A percentile compares a stretch with the other conserved stretches of the same genome.
These are phyloP conservation scores for Diaporthe caulivora DNA, from an alignment of 2,329 filamentous ascomycete genomes.

Conservation along the genomic window DNA sequence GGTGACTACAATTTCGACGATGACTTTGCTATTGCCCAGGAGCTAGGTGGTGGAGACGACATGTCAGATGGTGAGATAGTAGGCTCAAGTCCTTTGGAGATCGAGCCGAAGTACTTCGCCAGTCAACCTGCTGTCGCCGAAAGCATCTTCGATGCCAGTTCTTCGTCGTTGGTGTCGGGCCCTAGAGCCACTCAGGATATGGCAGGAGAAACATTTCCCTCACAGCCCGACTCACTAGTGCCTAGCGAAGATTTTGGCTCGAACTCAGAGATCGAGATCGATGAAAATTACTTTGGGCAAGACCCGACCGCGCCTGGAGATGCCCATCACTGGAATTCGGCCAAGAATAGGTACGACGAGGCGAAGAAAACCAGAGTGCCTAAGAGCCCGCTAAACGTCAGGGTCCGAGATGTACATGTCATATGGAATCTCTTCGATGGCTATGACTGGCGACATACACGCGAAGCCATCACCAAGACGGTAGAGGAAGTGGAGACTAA, in stretches of 20 bases:
- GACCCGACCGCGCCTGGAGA: constrained; percentile 72
- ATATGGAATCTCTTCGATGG: constrained; percentile 99
- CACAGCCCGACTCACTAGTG: constrained; percentile 19
- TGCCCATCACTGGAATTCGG: constrained; percentile 85
- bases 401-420: constrained; percentile 87
- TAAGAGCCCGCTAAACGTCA: constrained; percentile 80
- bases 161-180: constrained; percentile 53
- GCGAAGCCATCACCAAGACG: constrained; percentile 87
- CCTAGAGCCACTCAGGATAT: constrained; percentile 55
- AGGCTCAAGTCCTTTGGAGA: constrained; percentile 49
- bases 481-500: constrained; percentile 89
- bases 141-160: constrained; percentile 60
- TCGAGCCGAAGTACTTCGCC: constrained; percentile 45
- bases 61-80: constrained; percentile 51
- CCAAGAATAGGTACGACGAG: constrained; percentile 79
- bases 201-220: constrained; percentile 27
- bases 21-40: constrained; percentile 69
- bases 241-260: constrained; percentile 29
- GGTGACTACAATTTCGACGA: constrained; percentile 74
- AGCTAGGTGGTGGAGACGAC: constrained; percentile 58
- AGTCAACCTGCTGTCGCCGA: constrained; percentile 55
- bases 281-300: constrained; percentile 82
- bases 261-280: constrained; percentile 59
- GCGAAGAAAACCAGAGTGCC: constrained; percentile 71
- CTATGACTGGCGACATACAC: constrained; percentile 93